phyloP scores from a whole-genome alignment of 768 basidiomycete species.

The Guyanaporus albipodus region DNA sequence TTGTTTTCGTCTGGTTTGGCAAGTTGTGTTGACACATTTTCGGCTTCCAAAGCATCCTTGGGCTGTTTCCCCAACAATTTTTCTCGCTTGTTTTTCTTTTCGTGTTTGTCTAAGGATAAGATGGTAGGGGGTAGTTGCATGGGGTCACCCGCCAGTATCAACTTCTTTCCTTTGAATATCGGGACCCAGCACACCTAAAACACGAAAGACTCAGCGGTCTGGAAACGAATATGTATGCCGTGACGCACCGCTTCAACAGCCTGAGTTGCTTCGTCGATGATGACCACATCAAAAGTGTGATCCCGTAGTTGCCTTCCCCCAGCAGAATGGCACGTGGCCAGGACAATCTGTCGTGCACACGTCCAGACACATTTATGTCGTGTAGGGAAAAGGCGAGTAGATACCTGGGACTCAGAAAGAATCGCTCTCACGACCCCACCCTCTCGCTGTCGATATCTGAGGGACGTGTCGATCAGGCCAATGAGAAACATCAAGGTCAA shows the following conservation, averaged over 20 bases:
- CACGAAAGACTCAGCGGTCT: neutral
- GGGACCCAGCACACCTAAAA: slow-evolving; percentile 78
- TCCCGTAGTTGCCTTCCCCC: slow-evolving; percentile 79
- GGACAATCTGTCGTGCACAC: slow-evolving; percentile 59
- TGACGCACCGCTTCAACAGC: slow-evolving; percentile 82
- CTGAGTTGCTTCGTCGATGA: slow-evolving; percentile 98
- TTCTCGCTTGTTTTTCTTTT: slow-evolving; percentile 23
- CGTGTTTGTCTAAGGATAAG: slow-evolving; percentile 55
- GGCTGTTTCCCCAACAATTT: neutral
- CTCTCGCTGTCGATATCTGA: slow-evolving; percentile 85
- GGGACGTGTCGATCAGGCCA: neutral
- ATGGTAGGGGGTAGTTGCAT: slow-evolving; percentile 96
- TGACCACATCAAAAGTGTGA: slow-evolving; percentile 82
- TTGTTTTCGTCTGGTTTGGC: neutral
- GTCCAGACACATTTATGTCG: neutral
- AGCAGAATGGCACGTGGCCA: slow-evolving; percentile 93
- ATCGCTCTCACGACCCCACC: slow-evolving; percentile 80
- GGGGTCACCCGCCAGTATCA: slow-evolving; percentile 91
- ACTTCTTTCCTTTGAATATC: slow-evolving; percentile 85
- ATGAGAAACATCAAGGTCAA: neutral
- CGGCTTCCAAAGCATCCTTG: neutral
- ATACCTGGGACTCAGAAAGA: slow-evolving; percentile 70
- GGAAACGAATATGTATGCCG: neutral
- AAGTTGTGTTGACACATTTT: neutral
- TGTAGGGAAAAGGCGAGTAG: neutral